Base-by-base conservation (phyloP, 257 asterid species). In the Solanum bukasovii region DNA sequence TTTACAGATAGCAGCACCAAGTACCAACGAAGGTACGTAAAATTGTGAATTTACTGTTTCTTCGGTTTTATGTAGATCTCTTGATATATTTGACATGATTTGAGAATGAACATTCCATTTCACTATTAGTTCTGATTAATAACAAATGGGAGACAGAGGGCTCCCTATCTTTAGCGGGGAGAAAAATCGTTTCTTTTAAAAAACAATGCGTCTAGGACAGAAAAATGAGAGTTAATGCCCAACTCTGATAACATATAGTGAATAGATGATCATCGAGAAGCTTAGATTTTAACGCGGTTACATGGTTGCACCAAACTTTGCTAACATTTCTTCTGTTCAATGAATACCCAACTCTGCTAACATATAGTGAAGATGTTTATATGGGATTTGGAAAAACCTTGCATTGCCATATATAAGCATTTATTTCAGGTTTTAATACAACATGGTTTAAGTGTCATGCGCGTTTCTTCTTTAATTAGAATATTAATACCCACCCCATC, bases 1-100 rank as follows among this genome's bases (percentile, higher is more conserved):
- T 96, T 97, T 92, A 95, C 99, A 0, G 98, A 96, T 91, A 97
- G 99, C 94, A 96, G 99, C 93, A 88, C 94, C 34, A 92, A 88
- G 10, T 97, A 94, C 88, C 93, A 89, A 88, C 86, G 99, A 88
- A 96, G 99, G 99, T 95, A 90, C 18, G 20, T 46, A 46, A 46
- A 77, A 37, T 88, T 14, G 7, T 46, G 88, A 37, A 11, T 46
- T 81, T 16, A 46, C 12, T 81, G 29, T 9, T 29, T 81, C 42
- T 82, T 82, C 31, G 5, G 13, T 82, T 31, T 49, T 27, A 9
- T 49, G 86, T 49, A 49, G 44, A 49, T 49, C 13, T 79, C 67
- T 44, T 27, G 37, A 44, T 46, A 27, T 44, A 44, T n/a, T 81
- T 81, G 20, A 79, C 67, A 56, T 56, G n/a, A 56, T 18, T 56